Base-by-base conservation (phyloP, 306 rosid genomes). In the Casuarina cunninghamiana region DNA sequence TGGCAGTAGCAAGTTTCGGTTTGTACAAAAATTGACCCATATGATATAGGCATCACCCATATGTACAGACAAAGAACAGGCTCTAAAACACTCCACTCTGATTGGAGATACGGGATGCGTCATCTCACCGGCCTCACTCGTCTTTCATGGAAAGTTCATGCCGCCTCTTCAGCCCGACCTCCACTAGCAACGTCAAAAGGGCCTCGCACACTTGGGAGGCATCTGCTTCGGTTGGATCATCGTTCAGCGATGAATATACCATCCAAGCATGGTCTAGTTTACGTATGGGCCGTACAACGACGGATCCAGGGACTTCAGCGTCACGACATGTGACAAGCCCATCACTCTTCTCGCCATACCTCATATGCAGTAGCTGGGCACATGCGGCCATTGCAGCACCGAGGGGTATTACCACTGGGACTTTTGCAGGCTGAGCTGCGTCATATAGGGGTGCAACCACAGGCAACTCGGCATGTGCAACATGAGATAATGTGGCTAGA, bases 331-430 rank as follows among this genome's bases (percentile, higher is more conserved):
- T 88, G 67, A 96, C 99, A 6, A 96, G 93, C 21, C 99, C 99
- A 10, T 96, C 99, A 11, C 98, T 93, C 87, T 90, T 96, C 89
- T 96, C 95, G 0, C 94, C 90, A 35, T 96, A 96, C 80, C 99
- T 88, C 67, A 84, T 58, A 82, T 91, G 98, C 48, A 93, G 87
- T 74, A 96, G 86, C 90, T 96, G 98, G 16, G 99, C 98, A 67
- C 96, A 93, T 77, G 98, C 96, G 60, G 99, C 98, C 98, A 96
- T 88, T 44, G 96, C 97, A 6, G 99, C 98, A 26, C 99, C 98
- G 16, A 96, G 88, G 57, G 99, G 99, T 3, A 96, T 78, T 74
- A 96, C 87, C 42, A 96, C 97, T 0, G 99, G 98, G 60, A 96
- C 90, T 81, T 88, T 90, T 54, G 94, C 72, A 17, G 89, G 69